Evolutionary conservation across 2,329 filamentous ascomycete genomes (phyloP).

Genomic region (Colletotrichum shisoi): DNA sequence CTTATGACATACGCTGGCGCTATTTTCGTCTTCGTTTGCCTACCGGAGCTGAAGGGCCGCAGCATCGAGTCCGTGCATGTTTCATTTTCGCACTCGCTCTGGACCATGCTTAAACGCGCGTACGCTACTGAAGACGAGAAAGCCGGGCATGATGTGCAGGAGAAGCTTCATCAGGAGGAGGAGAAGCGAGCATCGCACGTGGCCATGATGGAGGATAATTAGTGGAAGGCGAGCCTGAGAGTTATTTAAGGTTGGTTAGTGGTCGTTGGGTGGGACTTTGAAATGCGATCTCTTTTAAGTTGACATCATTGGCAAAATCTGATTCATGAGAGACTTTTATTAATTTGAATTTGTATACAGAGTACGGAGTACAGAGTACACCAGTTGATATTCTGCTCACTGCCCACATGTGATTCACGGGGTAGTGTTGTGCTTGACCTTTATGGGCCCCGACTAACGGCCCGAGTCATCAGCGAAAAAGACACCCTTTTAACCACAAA

Average conservation of each 20-base stretch:
- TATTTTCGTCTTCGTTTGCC: slow-evolving; percentile 56
- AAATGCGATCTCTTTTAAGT: no score
- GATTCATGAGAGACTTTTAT: neutral
- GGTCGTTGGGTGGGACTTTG: neutral
- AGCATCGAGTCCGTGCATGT: slow-evolving; percentile 60
- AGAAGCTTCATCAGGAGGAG: slow-evolving; percentile 16
- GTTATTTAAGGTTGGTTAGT: neutral
- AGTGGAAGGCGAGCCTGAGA: slow-evolving; percentile 8
- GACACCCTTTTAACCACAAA: no score
- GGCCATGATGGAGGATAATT: slow-evolving; percentile 23
- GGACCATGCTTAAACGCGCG: slow-evolving; percentile 52
- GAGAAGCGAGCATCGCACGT: slow-evolving; percentile 11
- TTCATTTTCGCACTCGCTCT: slow-evolving; percentile 53
- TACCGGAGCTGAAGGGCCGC: slow-evolving; percentile 61
- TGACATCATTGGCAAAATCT: no score
- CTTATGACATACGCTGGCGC: slow-evolving; percentile 26
- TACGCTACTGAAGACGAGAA: slow-evolving; percentile 60
- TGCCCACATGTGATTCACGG: no score
- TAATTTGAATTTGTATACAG: no score
- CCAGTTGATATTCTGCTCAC: no score
- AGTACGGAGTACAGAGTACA: no score
- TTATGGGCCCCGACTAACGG: no score
- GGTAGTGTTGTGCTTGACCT: no score
- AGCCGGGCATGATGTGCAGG: slow-evolving; percentile 24
- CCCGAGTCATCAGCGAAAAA: no score